phyloP scores from a whole-genome alignment of 2,329 filamentous ascomycete species.

The Rhexocercosporidium sp. region DNA sequence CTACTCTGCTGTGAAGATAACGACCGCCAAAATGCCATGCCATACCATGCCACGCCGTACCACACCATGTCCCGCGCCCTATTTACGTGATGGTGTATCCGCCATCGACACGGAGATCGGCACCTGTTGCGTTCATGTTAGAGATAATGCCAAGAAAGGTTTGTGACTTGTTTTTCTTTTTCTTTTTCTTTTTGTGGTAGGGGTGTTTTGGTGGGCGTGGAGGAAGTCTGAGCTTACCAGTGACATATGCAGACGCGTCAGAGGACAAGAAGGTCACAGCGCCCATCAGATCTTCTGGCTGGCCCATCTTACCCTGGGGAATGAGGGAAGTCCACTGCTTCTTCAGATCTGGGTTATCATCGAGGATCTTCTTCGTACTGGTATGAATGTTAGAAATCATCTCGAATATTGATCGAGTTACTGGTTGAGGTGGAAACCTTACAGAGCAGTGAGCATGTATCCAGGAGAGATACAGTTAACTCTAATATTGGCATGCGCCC shows the following conservation, averaged over 20 bases:
- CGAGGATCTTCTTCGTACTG: constrained; percentile 91
- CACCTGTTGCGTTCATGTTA: constrained; percentile 12
- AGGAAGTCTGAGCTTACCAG: constrained; percentile 59
- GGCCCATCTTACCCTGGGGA: constrained; percentile 91
- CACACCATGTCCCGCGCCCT: neutral
- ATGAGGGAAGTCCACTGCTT: constrained; percentile 91
- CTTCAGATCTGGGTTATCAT: constrained; percentile 89
- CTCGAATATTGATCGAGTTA: neutral
- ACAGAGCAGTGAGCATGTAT: constrained; percentile 95
- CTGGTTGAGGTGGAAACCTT: constrained; percentile 47
- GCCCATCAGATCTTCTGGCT: constrained; percentile 90
- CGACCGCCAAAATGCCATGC: too few species aligned
- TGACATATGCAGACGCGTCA: constrained; percentile 64
- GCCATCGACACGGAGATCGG: constrained; percentile 69
- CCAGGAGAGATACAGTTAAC: constrained; percentile 96
- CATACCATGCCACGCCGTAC: neutral
- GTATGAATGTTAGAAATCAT: neutral
- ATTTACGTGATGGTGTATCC: constrained; percentile 82
- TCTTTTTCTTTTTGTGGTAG: too few species aligned
- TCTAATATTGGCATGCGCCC: constrained; percentile 84
- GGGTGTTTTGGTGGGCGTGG: constrained; percentile 38
- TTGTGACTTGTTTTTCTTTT: too few species aligned
- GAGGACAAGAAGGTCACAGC: constrained; percentile 75
- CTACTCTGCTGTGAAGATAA: too few species aligned
- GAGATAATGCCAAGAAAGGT: neutral